Base-by-base conservation (phyloP, 805 yeast genomes). In the Candida germanica region DNA sequence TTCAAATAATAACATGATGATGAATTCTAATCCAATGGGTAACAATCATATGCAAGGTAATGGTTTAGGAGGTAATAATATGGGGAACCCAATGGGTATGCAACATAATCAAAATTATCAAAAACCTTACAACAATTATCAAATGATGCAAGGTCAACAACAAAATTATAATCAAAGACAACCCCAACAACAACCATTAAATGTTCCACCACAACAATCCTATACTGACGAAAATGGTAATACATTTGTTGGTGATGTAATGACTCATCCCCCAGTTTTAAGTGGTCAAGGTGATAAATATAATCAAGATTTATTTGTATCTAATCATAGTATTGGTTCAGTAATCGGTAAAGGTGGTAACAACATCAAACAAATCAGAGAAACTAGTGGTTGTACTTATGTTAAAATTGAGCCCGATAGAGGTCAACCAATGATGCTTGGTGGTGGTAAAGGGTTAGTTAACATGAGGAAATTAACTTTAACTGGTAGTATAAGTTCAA, bases 341-440 rank as follows among this genome's bases (percentile, higher is more conserved):
- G 80, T 87, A 18, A 87, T 87, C 41, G 96, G 96, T 1, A 85
- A 80, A 58, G 87, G 87, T 21, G 96, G 96, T 13, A 78, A 83
- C 50, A 83, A 81, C 48, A 81, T 87, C 40, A 83, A 80, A 50
- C 87, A 83, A 43, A 80, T 87, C 33, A 73, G 91, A 43, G 80
- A 79, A 40, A 69, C 77, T 19, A 78, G 91, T 14, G 91, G 94
- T 3, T 68, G 73, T 21, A 75, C 87, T 30, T 79, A 81, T 39
- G 85, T 87, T 18, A 75, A 77, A 44, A 83, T 87, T 36, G 85
- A 79, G 44, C 79, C 76, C 1, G 82, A 77, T 38, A 61, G 64
- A 16, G 61, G 69, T 22, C 86, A 82, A 47, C 57, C 68, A 7
- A 60, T 67, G 39, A 58, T 67, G 64, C 53, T 67, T 30, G 72